A percentile compares a stretch with the other conserved stretches of the same genome.
Evolutionary conservation across 176 grass and related monocot species (phyloP).

Genomic region (Avena atlantica): DNA sequence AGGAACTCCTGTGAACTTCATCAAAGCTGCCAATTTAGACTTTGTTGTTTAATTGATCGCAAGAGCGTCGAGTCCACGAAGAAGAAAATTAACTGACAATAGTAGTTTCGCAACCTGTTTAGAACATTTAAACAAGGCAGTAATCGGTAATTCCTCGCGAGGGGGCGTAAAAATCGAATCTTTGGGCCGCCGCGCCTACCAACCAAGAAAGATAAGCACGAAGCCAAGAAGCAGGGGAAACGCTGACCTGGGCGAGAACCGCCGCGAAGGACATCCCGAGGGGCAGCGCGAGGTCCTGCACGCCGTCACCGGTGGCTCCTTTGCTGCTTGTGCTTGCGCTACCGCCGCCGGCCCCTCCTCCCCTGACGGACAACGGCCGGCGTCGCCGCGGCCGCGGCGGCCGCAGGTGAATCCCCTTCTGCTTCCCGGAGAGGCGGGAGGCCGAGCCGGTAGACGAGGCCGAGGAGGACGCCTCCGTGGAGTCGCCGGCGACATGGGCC

Average conservation of each 20-base stretch:
- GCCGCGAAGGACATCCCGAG: slow-evolving; percentile 81
- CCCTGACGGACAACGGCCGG: neutral
- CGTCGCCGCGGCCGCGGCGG: slow-evolving; percentile 21
- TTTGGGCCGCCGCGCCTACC: neutral
- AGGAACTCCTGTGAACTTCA: neutral
- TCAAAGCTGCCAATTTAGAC: neutral
- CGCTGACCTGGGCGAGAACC: slow-evolving; percentile 64
- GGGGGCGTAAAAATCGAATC: slow-evolving; percentile 29
- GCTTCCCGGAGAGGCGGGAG: slow-evolving; percentile 23
- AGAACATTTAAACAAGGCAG: neutral
- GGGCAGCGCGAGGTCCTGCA: slow-evolving; percentile 65
- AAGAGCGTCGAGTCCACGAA: neutral
- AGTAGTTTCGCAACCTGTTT: neutral
- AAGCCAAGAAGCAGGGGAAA: neutral
- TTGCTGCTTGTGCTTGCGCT: neutral
- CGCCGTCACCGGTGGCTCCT: slow-evolving; percentile 12
- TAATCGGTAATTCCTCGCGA: neutral
- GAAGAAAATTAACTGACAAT: neutral
- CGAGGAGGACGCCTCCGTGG: slow-evolving; percentile 44
- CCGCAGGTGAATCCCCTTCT: slow-evolving; percentile 48
- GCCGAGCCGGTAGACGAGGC: slow-evolving; percentile 31
- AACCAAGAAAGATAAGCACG: neutral
- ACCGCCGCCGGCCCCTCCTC: neutral
- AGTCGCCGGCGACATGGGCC: slow-evolving; percentile 29
- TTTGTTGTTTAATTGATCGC: neutral